A percentile compares a stretch with the other conserved stretches of the same genome.
phyloP scores from a whole-genome alignment of 805 yeast genomes.

The Cyberlindnera samutprakarnensis region DNA sequence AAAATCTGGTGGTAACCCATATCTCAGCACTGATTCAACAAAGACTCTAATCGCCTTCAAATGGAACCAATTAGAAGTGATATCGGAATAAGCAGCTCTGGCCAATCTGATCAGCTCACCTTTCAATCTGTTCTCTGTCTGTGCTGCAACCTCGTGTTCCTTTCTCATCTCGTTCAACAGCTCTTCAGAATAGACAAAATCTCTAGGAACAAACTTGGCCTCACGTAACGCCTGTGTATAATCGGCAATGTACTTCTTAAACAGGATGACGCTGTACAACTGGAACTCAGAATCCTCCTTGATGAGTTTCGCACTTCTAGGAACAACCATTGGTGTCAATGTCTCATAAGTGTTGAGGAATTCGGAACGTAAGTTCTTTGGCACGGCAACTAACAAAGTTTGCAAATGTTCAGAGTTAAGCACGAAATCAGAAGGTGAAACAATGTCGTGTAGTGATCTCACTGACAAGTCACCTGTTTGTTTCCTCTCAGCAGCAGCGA shows the following conservation, averaged over 20 bases:
- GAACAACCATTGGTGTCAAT: constrained; percentile 75
- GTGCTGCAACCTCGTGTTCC: constrained; percentile 71
- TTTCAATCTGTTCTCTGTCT: constrained; percentile 63
- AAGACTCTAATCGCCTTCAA: constrained; percentile 79
- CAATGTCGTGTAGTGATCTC: constrained; percentile 83
- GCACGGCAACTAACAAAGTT: constrained; percentile 85
- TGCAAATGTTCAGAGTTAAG: constrained; percentile 78
- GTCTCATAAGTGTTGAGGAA: constrained; percentile 73
- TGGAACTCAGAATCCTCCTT: constrained; percentile 66
- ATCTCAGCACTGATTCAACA: constrained; percentile 90
- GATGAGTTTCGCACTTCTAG: constrained; percentile 73
- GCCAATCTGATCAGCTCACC: constrained; percentile 79
- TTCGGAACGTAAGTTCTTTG: constrained; percentile 50
- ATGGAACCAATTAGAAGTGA: constrained; percentile 83
- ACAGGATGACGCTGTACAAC: constrained; percentile 73
- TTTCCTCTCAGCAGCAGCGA: constrained; percentile 85
- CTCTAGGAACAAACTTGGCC: constrained; percentile 86
- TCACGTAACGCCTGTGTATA: constrained; percentile 73
- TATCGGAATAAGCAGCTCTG: constrained; percentile 84
- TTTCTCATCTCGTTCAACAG: constrained; percentile 60
- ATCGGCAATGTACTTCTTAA: constrained; percentile 70
- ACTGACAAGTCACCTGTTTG: constrained; percentile 91
- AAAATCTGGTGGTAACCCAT: constrained; percentile 94
- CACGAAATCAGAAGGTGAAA: constrained; percentile 76
- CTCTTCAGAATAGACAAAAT: constrained; percentile 79